Evolutionary conservation across 1,139 yeast genomes (phyloP).

Genomic region (Pichia sp.): DNA sequence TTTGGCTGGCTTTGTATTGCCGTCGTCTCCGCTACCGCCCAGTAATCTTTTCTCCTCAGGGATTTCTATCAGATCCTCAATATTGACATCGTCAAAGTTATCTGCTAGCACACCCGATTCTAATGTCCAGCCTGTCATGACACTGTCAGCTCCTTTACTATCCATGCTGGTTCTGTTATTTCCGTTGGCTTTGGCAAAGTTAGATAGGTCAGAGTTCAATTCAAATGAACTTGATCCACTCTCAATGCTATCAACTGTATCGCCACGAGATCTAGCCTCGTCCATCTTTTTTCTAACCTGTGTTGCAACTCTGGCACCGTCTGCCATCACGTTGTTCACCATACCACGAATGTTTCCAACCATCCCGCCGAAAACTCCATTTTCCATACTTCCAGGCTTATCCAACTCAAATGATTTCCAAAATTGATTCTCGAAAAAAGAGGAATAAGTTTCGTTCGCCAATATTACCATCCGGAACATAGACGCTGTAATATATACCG

Average conservation of each 20-base stretch:
- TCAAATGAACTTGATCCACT: constrained; percentile 10
- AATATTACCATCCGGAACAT: constrained; percentile 92
- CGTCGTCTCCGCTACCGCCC: background rate
- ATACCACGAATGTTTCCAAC: constrained; percentile 73
- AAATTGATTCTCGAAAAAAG: constrained; percentile 67
- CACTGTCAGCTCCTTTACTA: constrained; percentile 20
- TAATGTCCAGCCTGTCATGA: constrained; percentile 15
- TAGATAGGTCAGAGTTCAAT: background rate
- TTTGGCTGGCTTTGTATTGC: background rate
- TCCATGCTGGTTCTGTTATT: constrained; percentile 16
- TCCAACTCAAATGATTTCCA: constrained; percentile 64
- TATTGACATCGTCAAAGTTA: constrained; percentile 11
- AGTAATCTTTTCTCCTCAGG: constrained; percentile 8
- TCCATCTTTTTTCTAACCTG: constrained; percentile 87
- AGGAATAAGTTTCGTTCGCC: constrained; percentile 90
- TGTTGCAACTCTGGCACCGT: constrained; percentile 84
- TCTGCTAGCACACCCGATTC: constrained; percentile 14
- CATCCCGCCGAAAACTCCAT: constrained; percentile 17
- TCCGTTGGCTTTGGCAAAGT: constrained; percentile 1
- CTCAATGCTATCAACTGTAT: constrained; percentile 12
- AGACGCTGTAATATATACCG: constrained; percentile 72
- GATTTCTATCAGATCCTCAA: constrained; percentile 9
- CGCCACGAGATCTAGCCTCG: constrained; percentile 37
- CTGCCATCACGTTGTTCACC: constrained; percentile 88
- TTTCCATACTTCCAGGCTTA: constrained; percentile 42